phyloP scores from a whole-genome alignment of 1,139 yeast species.

The Hanseniaspora gamundiae region DNA sequence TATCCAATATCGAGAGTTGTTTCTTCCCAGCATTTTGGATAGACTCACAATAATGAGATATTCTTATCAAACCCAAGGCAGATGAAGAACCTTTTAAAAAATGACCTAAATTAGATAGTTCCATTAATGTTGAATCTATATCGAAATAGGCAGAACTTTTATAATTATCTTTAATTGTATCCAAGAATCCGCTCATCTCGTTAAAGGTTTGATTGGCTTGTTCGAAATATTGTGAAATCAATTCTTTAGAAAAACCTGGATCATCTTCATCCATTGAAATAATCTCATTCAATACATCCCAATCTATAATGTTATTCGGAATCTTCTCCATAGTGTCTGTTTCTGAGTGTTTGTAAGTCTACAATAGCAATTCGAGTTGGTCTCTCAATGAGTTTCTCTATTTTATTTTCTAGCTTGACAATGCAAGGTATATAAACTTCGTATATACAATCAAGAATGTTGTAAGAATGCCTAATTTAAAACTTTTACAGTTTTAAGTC shows the following conservation, averaged over 20 bases:
- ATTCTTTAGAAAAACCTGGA: constrained; percentile 61
- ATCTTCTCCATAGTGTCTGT: constrained; percentile 11
- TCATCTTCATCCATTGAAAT: constrained; percentile 90
- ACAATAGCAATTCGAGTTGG: constrained; percentile 23
- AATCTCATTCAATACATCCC: constrained; percentile 81
- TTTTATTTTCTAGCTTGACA: no score
- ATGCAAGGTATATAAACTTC: no score
- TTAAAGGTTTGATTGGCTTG: constrained; percentile 76
- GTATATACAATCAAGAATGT: no score
- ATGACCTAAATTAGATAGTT: constrained; percentile 73
- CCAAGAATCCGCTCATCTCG: constrained; percentile 51
- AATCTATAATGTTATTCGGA: constrained; percentile 62
- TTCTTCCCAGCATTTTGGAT: constrained; percentile 80
- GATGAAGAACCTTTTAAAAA: constrained; percentile 94
- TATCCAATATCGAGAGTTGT: constrained; percentile 21
- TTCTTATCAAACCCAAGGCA: constrained; percentile 72
- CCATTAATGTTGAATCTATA: constrained; percentile 29
- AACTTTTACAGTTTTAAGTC: no score
- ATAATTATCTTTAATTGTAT: neutral
- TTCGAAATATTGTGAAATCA: constrained; percentile 74
- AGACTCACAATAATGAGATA: constrained; percentile 80
- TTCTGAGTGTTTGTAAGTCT: constrained; percentile 15
- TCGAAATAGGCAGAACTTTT: neutral
- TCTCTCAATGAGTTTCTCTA: no score
- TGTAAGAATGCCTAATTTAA: no score